phyloP scores from a whole-genome alignment of 2,329 filamentous ascomycete species.

The Monosporascus sp. region DNA sequence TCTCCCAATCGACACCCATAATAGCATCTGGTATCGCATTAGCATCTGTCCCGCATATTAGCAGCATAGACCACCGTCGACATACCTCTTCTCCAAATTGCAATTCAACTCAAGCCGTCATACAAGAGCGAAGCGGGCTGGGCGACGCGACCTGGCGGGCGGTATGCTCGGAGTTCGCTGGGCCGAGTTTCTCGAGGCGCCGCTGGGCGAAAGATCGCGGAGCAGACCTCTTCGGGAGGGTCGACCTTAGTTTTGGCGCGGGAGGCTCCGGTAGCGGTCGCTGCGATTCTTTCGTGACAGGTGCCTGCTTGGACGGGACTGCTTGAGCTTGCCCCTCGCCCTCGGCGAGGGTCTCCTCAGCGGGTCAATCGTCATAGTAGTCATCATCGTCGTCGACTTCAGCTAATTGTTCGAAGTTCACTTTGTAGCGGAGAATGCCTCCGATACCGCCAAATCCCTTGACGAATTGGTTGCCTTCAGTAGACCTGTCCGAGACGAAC shows the following conservation, averaged over 20 bases:
- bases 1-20: constrained; percentile 12
- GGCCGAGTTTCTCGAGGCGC: constrained; percentile 41
- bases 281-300: constrained; percentile 31
- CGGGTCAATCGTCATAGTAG: constrained; percentile 65
- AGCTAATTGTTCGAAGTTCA: constrained; percentile 98
- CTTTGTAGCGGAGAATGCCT: constrained; percentile 95
- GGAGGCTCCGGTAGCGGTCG: constrained; percentile 37
- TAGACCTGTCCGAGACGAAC: constrained; percentile 95
- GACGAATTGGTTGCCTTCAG: constrained; percentile 98
- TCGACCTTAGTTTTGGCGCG: constrained; percentile 28
- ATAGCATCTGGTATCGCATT: constrained; percentile 8
- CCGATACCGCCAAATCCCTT: constrained; percentile 99
- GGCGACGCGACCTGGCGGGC: constrained; percentile 51
- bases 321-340: constrained; percentile 80
- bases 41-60: background rate
- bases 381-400: constrained; percentile 89
- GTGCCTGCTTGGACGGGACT: constrained; percentile 35
- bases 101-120: constrained; percentile 46
- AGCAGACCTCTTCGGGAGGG: constrained; percentile 23
- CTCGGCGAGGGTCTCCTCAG: constrained; percentile 69
- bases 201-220: constrained; percentile 35
- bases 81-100: constrained; percentile 25
- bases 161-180: constrained; percentile 40
- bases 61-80: constrained; percentile 1
- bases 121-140: constrained; percentile 65